Base-by-base conservation (phyloP, 2,329 filamentous ascomycete genomes). In the Gliomastix tumulicola region DNA sequence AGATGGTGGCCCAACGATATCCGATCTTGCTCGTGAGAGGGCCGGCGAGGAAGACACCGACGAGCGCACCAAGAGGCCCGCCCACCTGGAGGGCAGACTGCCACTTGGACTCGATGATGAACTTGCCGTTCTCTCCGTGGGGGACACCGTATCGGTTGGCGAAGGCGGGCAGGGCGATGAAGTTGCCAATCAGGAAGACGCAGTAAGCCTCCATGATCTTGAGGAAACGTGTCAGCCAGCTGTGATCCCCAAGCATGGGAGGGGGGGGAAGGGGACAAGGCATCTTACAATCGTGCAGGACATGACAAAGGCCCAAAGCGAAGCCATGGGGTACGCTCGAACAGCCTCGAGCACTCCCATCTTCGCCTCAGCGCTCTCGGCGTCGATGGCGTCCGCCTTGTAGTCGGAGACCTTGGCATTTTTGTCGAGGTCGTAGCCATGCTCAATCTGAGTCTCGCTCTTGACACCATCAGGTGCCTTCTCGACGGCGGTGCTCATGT, bases 161-260 rank as follows among this genome's bases (percentile, higher is more conserved):
- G 38, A 71, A 70, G 1, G 50, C 50, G 6, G 39, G 32, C 2
- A 65, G 56, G 4, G 66, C 66, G 41, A 70, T 30, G 38, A 43
- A 43, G 38, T 37, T 42, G 32, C 34, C 34, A 22, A 37, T 42
- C 9, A 70, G 49, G 47, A 69, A 69, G 53, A 70, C 64, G 41
- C 65, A 62, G 53, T 66, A 70, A 1, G 65, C 63, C 42, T 70
- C 66, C 66, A 70, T 70, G 39, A 70, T 62, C 66, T 69, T n/a
- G n/a, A n/a, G n/a, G 13, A 3, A 17, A n/a, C 10, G 30, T 2
- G 13, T n/a, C 15, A 13, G 21, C 22, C 13, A 38, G 21, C 15
- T 15, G 17, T 32, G 30, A 10, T 18, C 8, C 17, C 12, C 30
- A 18, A 5, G 13, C 15, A 32, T n/a, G 13, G 5, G 9, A 11